These are phyloP conservation scores for Climacium dendroides DNA, from an alignment of 225 moss, liverwort and hornwort genomes.

Conservation along the genomic window DNA sequence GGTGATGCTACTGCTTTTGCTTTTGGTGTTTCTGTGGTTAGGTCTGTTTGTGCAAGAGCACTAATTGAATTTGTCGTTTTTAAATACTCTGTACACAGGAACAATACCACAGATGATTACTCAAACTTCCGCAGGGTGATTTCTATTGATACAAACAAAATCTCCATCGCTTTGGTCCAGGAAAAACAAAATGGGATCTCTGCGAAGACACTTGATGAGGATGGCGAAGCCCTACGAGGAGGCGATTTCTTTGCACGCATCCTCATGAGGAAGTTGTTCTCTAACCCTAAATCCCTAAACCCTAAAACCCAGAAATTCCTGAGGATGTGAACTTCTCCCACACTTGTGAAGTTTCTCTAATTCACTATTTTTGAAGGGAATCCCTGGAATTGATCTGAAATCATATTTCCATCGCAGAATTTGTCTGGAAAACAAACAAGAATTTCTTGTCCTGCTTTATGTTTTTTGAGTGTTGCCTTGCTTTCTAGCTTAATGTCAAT, in stretches of 20 bases:
- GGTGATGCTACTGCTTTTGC: not conserved
- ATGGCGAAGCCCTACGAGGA: not conserved
- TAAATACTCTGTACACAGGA: not conserved
- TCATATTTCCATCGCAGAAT: not conserved
- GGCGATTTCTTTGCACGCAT: not conserved
- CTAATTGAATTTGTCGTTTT: not conserved
- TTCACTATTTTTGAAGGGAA: not conserved
- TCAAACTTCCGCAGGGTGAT: not conserved
- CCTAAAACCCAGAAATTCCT: not conserved
- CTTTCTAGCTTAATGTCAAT: not conserved
- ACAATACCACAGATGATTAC: not conserved
- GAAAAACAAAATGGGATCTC: no score
- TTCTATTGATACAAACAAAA: not conserved
- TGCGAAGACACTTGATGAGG: not conserved
- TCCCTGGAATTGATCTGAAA: not conserved
- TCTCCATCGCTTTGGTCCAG: not conserved
- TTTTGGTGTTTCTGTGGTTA: not conserved
- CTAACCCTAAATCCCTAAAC: not conserved
- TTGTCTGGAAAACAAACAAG: not conserved
- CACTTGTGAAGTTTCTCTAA: not conserved
- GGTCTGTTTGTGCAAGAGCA: not conserved
- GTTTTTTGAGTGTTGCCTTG: not conserved
- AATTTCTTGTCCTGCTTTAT: not conserved
- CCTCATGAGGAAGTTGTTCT: not conserved
- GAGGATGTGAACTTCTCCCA: not conserved